Evolutionary conservation across 2,329 filamentous ascomycete genomes (phyloP), one percentile per base, ranked within the genome.

Genomic region (Lachnellula suecica): DNA sequence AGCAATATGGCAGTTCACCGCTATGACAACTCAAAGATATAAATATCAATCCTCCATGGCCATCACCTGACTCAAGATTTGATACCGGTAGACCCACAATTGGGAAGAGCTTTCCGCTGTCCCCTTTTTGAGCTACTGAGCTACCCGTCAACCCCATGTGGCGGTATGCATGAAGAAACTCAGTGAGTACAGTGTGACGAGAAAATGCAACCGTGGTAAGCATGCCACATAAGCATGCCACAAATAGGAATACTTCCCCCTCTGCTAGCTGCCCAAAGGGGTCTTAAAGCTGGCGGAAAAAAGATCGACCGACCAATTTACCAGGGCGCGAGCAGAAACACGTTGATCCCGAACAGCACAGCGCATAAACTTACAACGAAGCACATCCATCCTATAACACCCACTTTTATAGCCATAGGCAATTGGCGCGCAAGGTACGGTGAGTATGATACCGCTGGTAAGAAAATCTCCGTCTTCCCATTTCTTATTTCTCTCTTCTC

Each of bases 401-500:
- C 49, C 47, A 49, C 58, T 54, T 54, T 51, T 59, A 61, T 59
- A n/a, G n/a, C n/a, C n/a, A n/a, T n/a, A 58, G 52, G 47, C 47
- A 52, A 56, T 56, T 49, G 53, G 38, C 47, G 48, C 47, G 53
- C 44, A 50, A 54, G 47, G 47, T 44, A 54, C 44, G 52, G 52
- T 54, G 48, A 54, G 52, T 54, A 48, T 54, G 52, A 43, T 46
- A 49, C 31, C 22, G 35, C 22, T 29, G 29, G 44, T 55, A 54
- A 55, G 51, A 53, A 56, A 56, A 53, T 23, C 50, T 44, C 44
- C 20, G 42, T 35, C 43, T 35, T 37, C 44, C 22, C 42, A 19
- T 40, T 24, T 40, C 17, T 17, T 20, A 43, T 40, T 29, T 45
- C 34, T 41, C 24, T 34, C 47, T 53, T 34, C 44, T 22, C 15